phyloP scores from a whole-genome alignment of 495 filamentous ascomycete species.

The Astrothelium macrocarpum region DNA sequence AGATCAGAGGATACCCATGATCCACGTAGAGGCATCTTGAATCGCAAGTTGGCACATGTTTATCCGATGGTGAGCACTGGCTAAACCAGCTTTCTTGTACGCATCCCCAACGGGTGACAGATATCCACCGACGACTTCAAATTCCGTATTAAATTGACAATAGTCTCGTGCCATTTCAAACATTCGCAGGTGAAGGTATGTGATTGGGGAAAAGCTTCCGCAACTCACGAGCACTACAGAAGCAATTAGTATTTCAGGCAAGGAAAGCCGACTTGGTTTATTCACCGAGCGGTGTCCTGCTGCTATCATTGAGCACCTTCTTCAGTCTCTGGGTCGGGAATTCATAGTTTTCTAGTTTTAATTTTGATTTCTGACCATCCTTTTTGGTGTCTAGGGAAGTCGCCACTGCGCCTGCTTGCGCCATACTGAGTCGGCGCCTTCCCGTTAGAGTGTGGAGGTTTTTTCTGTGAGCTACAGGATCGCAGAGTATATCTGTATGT shows the following conservation, averaged over 20 bases:
- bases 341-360: constrained; percentile 46
- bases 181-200: constrained; percentile 85
- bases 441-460: background rate
- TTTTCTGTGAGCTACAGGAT: no score
- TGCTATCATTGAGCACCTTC: constrained; percentile 52
- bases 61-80: constrained; percentile 59
- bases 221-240: constrained; percentile 71
- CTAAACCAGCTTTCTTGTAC: constrained; percentile 86
- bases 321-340: constrained; percentile 66
- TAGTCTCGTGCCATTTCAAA: constrained; percentile 86
- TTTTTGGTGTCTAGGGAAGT: background rate
- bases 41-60: constrained; percentile 71
- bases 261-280: background rate
- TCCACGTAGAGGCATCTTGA: constrained; percentile 61
- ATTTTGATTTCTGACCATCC: background rate
- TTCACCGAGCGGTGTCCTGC: constrained; percentile 18
- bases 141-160: constrained; percentile 69
- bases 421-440: background rate
- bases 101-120: constrained; percentile 71
- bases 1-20: constrained; percentile 46
- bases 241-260: constrained; percentile 51
- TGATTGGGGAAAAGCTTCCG: constrained; percentile 81
- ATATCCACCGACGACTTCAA: constrained; percentile 78
- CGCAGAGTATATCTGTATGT: no score
- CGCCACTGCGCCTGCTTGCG: background rate